Evolutionary conservation across 305 asterid genomes (phyloP).

Genomic region (Solanum chacoense): DNA sequence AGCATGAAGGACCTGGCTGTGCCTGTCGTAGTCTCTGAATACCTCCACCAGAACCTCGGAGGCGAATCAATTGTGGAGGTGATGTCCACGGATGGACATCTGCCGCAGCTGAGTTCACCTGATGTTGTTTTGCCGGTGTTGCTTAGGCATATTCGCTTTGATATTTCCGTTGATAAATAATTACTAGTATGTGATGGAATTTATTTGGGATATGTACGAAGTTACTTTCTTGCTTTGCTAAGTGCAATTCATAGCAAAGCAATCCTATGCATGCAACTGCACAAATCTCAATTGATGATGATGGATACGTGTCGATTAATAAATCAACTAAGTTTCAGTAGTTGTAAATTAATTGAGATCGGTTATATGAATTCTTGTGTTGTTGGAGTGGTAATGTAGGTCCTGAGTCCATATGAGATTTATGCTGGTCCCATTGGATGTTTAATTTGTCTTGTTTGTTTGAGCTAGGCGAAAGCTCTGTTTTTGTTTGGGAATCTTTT

Average conservation of each 20-base stretch:
- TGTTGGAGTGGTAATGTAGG: background rate
- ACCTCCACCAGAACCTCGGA: constrained; percentile 53
- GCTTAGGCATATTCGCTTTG: constrained; percentile 53
- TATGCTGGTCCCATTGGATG: background rate
- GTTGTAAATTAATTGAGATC: background rate
- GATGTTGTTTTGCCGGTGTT: constrained; percentile 59
- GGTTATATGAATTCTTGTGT: background rate
- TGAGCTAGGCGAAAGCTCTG: background rate
- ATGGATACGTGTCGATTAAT: background rate
- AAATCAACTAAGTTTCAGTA: background rate
- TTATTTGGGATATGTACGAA: background rate
- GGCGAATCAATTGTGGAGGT: constrained; percentile 67
- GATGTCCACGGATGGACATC: constrained; percentile 67
- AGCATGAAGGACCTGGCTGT: constrained; percentile 82
- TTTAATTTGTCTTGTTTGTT: background rate
- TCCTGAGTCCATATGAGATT: background rate
- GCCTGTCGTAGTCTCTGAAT: constrained; percentile 67
- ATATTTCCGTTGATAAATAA: constrained; percentile 11
- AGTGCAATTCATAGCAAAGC: background rate
- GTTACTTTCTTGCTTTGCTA: background rate
- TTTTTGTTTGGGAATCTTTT: background rate
- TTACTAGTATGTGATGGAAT: background rate
- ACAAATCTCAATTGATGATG: background rate
- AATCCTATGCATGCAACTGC: background rate
- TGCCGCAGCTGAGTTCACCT: constrained; percentile 76